phyloP scores from a whole-genome alignment of 306 rosid genomes.

The Corylus avellana region DNA sequence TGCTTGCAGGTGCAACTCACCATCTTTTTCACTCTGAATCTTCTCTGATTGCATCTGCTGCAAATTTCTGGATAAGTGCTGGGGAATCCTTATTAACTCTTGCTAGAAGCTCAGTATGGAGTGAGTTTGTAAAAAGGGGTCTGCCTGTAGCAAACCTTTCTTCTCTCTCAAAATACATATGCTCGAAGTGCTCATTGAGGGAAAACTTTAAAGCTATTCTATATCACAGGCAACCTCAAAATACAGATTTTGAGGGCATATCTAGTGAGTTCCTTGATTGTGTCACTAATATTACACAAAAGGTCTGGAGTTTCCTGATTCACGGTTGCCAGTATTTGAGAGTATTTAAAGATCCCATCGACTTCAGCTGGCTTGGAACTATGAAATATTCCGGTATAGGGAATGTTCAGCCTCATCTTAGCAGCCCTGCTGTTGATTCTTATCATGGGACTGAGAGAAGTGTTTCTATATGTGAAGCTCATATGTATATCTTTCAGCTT shows the following conservation, averaged over 20 bases:
- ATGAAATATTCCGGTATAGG: neutral
- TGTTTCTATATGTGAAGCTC: constrained; percentile 15
- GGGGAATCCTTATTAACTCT: constrained; percentile 72
- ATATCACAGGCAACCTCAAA: constrained; percentile 27
- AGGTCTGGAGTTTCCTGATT: constrained; percentile 53
- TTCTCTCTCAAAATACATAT: constrained; percentile 31
- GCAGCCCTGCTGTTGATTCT: constrained; percentile 11
- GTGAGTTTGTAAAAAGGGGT: constrained; percentile 25
- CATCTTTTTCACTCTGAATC: constrained; percentile 67
- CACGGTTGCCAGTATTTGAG: constrained; percentile 43
- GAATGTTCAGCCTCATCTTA: constrained; percentile 10
- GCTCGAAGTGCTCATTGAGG: constrained; percentile 51
- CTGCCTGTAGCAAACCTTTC: constrained; percentile 26
- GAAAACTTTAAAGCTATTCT: constrained; percentile 31
- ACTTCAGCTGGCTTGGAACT: constrained; percentile 43
- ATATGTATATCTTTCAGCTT: constrained; percentile 35
- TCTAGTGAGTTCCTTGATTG: constrained; percentile 48
- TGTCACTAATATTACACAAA: constrained; percentile 30
- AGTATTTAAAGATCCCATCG: constrained; percentile 46
- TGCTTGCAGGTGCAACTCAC: constrained; percentile 72
- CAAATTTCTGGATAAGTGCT: constrained; percentile 65
- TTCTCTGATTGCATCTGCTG: constrained; percentile 58
- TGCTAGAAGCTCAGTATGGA: constrained; percentile 49
- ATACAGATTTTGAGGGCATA: constrained; percentile 40
- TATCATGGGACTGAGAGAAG: constrained; percentile 21